phyloP scores from a whole-genome alignment of 1,284 basidiomycete genomes.

The Boletus sp. region DNA sequence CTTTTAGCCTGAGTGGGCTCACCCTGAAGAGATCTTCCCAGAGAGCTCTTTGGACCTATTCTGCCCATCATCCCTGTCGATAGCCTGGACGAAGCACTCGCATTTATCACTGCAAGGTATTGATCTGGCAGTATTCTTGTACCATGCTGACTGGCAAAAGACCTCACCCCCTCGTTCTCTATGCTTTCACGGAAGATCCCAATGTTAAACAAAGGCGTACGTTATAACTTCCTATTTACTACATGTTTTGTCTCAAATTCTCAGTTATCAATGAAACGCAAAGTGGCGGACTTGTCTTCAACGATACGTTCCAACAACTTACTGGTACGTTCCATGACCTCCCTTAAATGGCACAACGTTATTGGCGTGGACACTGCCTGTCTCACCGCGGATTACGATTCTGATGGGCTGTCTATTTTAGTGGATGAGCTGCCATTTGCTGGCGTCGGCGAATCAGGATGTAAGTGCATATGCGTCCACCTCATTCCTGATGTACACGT shows the following conservation, averaged over 20 bases:
- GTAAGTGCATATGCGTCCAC: conserved; percentile 43
- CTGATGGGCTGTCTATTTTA: conserved; percentile 3
- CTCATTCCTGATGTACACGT: not conserved
- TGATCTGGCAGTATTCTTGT: not conserved
- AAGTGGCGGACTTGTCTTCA: conserved; percentile 56
- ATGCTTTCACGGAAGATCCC: conserved; percentile 38
- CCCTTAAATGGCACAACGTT: conserved; percentile 12
- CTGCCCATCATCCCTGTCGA: conserved; percentile 66
- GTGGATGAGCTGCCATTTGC: conserved; percentile 33
- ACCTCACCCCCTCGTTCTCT: conserved; percentile 34
- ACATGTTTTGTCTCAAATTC: conserved; percentile 3
- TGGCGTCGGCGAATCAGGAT: conserved; percentile 49
- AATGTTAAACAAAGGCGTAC: conserved; percentile 26
- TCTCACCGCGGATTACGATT: not conserved
- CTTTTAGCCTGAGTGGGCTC: not conserved
- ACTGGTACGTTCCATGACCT: conserved; percentile 21
- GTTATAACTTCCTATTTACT: conserved; percentile 7
- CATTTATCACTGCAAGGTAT: conserved; percentile 52
- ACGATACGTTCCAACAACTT: conserved; percentile 56
- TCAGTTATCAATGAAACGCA: conserved; percentile 51
- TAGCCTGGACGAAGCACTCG: conserved; percentile 39
- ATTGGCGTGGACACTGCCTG: too few relatives aligned
- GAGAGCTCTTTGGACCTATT: conserved; percentile 73
- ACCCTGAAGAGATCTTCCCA: conserved; percentile 24
- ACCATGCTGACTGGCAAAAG: conserved; percentile 19